phyloP scores from a whole-genome alignment of 176 grass and related monocot species.

The Aechmea fasciata region DNA sequence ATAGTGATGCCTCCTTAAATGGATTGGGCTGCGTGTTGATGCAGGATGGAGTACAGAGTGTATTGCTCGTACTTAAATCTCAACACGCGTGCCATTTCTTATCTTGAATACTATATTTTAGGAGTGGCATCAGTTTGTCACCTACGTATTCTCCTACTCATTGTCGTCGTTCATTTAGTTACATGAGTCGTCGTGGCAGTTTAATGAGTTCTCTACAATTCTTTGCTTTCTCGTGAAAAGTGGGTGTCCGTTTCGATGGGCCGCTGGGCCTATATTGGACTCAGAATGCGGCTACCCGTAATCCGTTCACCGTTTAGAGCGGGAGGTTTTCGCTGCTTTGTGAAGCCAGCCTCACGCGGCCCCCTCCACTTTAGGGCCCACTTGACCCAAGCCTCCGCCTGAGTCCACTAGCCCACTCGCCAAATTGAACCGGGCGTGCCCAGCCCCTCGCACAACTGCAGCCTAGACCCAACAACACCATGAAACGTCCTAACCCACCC shows the following conservation, averaged over 20 bases:
- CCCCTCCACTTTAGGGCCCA: constrained; percentile 13
- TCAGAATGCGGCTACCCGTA: constrained; percentile 6
- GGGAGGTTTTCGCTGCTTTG: constrained; percentile 42
- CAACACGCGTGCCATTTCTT: no score
- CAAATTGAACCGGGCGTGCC: not conserved
- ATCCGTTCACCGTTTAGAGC: constrained; percentile 41
- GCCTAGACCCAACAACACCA: not conserved
- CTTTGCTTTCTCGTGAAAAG: no score
- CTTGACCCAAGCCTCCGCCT: not conserved
- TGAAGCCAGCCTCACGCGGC: constrained; percentile 38
- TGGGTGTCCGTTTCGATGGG: not conserved
- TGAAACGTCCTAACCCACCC: not conserved
- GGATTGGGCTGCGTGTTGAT: no score
- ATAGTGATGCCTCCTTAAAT: no score
- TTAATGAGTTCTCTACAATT: no score
- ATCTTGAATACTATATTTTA: no score
- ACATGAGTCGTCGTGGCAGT: no score
- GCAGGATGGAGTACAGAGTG: no score
- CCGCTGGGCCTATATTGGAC: not conserved
- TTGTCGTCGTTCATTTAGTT: no score
- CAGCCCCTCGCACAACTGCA: not conserved
- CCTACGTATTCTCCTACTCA: no score
- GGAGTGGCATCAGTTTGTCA: no score
- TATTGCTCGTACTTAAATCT: no score
- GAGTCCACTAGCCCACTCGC: not conserved